Evolutionary conservation across 2,329 filamentous ascomycete genomes (phyloP), one percentile per base, ranked within the genome.

Genomic region (Colletotrichum coccodes): DNA sequence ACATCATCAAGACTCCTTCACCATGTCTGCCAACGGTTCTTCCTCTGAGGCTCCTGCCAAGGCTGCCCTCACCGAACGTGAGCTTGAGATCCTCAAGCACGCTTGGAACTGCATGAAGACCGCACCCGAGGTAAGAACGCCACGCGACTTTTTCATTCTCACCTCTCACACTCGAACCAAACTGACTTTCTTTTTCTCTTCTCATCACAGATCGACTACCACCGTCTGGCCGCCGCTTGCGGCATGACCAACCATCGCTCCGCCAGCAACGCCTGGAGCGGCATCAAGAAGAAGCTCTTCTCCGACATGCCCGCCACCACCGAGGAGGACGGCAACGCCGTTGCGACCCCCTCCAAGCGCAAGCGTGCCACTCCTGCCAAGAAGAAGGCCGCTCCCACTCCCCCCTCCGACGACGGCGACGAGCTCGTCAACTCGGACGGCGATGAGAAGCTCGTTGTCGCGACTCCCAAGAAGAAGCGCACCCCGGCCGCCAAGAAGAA

Each of bases 231-330:
- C 7, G 42, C 23, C 7, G 72, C 71, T 30, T 70, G 67, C 36
- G 68, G 68, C 61, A 76, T 76, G 73, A 70, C 64, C 68, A 75
- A 74, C 65, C 64, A 40, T 0, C 70, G 72, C 12, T 72, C 70
- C 2, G 75, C 75, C 53, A 32, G 67, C 53, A 75, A 75, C 52
- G 74, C 73, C 42, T 76, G 75, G 75, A 7, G 38, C 5, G 18
- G 2, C 1, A 72, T 76, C 60, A 75, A 75, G 49, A 75, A 75
- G 62, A 76, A 76, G 68, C 67, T 76, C 11, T 73, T 74, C 7
- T 7, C 57, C 3, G 54, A 56, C 9, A 8, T 65, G 16, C 61
- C 66, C 26, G 11, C 40, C 28, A 8, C 38, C 32, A 26, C 16
- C 28, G 56, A 65, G 47, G 49, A 66, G 32, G 36, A 50, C 6